Percentiles rank a stretch among this genome's conserved stretches.
phyloP scores from a whole-genome alignment of 257 asterid genomes.

The Nicotiana tabacum region DNA sequence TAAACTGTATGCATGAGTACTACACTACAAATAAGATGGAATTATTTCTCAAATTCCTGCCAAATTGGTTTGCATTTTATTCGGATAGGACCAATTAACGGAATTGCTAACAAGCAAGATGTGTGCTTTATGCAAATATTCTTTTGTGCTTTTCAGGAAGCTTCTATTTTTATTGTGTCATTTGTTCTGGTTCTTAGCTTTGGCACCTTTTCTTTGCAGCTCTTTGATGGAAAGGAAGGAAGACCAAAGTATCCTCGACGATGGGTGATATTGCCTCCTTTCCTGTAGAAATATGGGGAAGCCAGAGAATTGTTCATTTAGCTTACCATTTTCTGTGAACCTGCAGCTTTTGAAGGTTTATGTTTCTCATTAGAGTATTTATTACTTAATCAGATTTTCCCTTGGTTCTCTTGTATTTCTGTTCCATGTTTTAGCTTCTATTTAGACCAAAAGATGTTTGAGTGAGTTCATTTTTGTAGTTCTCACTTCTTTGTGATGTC shows the following conservation, averaged over 20 bases:
- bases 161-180: not conserved
- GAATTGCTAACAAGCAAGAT: not conserved
- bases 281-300: slow-evolving; percentile 47
- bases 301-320: not conserved
- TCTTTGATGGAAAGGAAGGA: slow-evolving; percentile 96
- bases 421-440: not conserved
- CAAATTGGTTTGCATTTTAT: not conserved
- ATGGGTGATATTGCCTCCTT: slow-evolving; percentile 96
- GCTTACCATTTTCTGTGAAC: not conserved
- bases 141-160: not conserved
- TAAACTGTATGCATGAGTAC: not conserved
- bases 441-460: not conserved
- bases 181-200: slow-evolving; percentile 16
- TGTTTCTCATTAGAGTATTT: slow-evolving; percentile 16
- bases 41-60: not conserved
- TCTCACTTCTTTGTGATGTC: not conserved
- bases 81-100: not conserved
- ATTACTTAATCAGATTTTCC: not conserved
- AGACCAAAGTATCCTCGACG: slow-evolving; percentile 82
- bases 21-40: not conserved
- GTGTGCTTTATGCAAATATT: not conserved
- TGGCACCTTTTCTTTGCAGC: slow-evolving; percentile 38
- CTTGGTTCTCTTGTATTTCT: not conserved
- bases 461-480: not conserved
- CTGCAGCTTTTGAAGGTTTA: slow-evolving; percentile 1